A percentile compares a stretch with the other conserved stretches of the same genome.
Conservation (phyloP, 1,139 yeast species). For the Candida anutae region DNA sequence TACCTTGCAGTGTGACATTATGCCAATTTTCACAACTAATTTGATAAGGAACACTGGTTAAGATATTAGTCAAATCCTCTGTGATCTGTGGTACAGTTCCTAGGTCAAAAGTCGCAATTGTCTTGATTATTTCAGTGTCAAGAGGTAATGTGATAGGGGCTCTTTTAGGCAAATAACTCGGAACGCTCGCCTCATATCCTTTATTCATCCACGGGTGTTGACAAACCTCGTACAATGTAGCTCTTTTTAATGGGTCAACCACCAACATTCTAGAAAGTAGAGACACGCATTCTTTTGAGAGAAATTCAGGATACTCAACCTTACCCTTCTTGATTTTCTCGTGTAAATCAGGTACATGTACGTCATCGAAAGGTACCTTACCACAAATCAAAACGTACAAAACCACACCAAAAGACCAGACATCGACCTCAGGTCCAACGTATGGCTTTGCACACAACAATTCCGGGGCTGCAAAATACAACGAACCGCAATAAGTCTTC, state of each 20-base stretch:
- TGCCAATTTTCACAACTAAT: constrained; percentile 63
- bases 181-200: constrained; percentile 73
- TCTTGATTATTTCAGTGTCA: constrained; percentile 60
- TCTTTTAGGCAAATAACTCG: constrained; percentile 69
- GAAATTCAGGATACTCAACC: constrained; percentile 83
- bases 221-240: constrained; percentile 69
- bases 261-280: constrained; percentile 84
- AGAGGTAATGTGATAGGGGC: constrained; percentile 69
- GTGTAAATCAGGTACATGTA: constrained; percentile 84
- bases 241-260: constrained; percentile 79
- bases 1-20: constrained; percentile 32
- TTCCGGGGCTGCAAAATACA: constrained; percentile 98
- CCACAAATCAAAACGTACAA: constrained; percentile 93
- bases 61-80: constrained; percentile 48
- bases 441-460: constrained; percentile 87
- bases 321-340: constrained; percentile 89
- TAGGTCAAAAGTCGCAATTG: constrained; percentile 75
- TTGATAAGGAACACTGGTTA: constrained; percentile 63
- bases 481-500: constrained; percentile 94
- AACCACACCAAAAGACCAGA: constrained; percentile 98
- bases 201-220: constrained; percentile 93
- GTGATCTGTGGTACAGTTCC: constrained; percentile 58
- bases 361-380: constrained; percentile 96
- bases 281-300: constrained; percentile 79
- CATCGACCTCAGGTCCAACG: constrained; percentile 94